Evolutionary conservation across 371 early-diverging fungal species (phyloP).

Genomic region (Chytridium lagenaria): DNA sequence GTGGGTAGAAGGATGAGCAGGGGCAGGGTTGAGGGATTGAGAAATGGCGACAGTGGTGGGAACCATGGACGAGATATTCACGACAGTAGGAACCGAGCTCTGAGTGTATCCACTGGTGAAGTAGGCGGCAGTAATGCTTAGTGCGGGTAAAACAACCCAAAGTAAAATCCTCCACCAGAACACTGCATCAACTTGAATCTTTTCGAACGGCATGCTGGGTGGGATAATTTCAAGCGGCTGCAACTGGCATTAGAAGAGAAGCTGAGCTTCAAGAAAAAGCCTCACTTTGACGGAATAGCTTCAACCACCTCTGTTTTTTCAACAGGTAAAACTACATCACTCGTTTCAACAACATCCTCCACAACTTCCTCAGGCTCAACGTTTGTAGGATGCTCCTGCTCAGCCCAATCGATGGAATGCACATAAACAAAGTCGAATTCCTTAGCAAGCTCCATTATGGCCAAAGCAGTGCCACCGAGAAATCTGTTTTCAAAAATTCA

Average conservation of each 20-base stretch:
- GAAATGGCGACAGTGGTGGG: not conserved
- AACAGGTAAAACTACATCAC: not conserved
- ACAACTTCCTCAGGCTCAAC: not conserved
- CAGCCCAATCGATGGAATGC: constrained; percentile 14
- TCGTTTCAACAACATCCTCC: not conserved
- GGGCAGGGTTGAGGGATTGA: not conserved
- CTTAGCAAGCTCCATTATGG: not conserved
- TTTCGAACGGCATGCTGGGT: too few relatives aligned
- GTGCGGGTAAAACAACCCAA: not conserved
- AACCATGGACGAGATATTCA: not conserved
- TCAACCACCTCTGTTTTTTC: not conserved
- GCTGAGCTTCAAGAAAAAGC: too few relatives aligned
- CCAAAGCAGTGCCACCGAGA: not conserved
- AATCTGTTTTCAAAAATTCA: too few relatives aligned
- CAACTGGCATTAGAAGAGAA: too few relatives aligned
- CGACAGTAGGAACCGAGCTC: not conserved
- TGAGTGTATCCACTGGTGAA: not conserved
- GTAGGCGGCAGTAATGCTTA: not conserved
- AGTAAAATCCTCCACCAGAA: too few relatives aligned
- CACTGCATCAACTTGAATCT: too few relatives aligned
- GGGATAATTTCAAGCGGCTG: too few relatives aligned
- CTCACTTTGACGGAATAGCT: too few relatives aligned
- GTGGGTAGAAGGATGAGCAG: not conserved
- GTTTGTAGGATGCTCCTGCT: not conserved
- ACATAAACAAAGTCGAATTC: constrained; percentile 14